These are phyloP conservation scores for Boeremia exigua DNA, from an alignment of 2,329 filamentous ascomycete species.

Conservation along the genomic window DNA sequence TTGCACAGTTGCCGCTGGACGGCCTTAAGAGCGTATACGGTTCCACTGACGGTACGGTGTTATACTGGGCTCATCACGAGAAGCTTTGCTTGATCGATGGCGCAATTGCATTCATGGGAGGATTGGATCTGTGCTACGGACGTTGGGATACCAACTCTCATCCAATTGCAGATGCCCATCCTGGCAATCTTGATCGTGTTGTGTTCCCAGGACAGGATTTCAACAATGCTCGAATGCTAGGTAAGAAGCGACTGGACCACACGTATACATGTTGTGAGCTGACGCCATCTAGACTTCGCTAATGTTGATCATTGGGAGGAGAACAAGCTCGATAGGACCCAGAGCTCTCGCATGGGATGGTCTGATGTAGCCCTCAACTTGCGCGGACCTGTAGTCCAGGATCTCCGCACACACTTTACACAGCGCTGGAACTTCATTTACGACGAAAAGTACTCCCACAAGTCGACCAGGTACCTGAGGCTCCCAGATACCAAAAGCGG, in stretches of 20 bases:
- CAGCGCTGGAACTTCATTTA: slow-evolving; percentile 94
- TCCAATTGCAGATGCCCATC: slow-evolving; percentile 82
- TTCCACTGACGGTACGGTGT: slow-evolving; percentile 76
- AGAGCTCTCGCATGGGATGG: slow-evolving; percentile 89
- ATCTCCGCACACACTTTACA: slow-evolving; percentile 77
- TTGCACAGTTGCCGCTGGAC: slow-evolving; percentile 72
- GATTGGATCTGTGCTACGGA: slow-evolving; percentile 84
- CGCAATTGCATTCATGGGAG: slow-evolving; percentile 86
- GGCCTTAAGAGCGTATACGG: slow-evolving; percentile 82
- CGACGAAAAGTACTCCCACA: slow-evolving; percentile 75
- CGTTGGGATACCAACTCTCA: slow-evolving; percentile 89
- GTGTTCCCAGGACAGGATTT: slow-evolving; percentile 91
- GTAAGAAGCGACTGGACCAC: slow-evolving; percentile 61
- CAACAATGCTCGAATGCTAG: slow-evolving; percentile 85
- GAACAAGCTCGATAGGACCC: slow-evolving; percentile 83
- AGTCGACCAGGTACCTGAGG: slow-evolving; percentile 57
- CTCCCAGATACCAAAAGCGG: slow-evolving; percentile 39
- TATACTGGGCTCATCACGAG: slow-evolving; percentile 95
- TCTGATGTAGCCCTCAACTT: slow-evolving; percentile 83
- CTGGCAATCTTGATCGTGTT: slow-evolving; percentile 74
- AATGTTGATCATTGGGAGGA: slow-evolving; percentile 79
- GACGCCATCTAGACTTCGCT: slow-evolving; percentile 64
- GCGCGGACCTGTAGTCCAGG: slow-evolving; percentile 75
- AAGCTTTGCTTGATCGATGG: slow-evolving; percentile 86
- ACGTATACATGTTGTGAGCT: slow-evolving; percentile 1